phyloP scores from a whole-genome alignment of 1,284 basidiomycete species.

The Cryptococcus hybrid region DNA sequence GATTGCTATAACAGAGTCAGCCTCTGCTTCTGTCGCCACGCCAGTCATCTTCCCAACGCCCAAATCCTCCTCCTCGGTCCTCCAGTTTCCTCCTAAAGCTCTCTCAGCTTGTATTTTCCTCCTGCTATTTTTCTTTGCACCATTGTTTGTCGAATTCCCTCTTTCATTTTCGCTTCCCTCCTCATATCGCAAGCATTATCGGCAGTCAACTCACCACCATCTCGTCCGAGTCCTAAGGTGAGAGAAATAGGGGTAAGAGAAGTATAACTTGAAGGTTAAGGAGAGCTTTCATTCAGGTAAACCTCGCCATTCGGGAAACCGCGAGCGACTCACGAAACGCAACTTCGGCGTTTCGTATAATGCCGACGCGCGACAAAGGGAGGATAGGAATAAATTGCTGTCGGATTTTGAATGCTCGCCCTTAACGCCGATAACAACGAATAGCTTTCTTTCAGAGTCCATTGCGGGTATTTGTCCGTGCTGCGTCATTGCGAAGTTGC shows the following conservation, averaged over 20 bases:
- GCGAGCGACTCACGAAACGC: background rate
- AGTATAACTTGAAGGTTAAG: background rate
- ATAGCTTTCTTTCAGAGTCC: too few species aligned
- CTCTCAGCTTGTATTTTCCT: background rate
- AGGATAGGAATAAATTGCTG: too few species aligned
- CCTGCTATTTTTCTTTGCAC: background rate
- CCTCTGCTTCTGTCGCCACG: background rate
- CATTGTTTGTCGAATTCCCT: background rate
- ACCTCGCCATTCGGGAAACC: background rate
- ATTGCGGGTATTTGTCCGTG: too few species aligned
- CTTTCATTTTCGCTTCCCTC: background rate
- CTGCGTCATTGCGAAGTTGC: too few species aligned
- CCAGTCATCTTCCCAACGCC: background rate
- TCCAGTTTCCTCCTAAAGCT: background rate
- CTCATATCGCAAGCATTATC: background rate
- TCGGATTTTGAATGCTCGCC: too few species aligned
- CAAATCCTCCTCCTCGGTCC: background rate
- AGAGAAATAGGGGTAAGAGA: conserved; percentile 6
- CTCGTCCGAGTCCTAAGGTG: conserved; percentile 22
- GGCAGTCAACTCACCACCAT: conserved; percentile 26
- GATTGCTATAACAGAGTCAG: conserved; percentile 55
- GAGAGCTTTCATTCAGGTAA: background rate
- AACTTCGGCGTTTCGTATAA: background rate
- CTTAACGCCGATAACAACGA: too few species aligned
- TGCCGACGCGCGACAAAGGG: too few species aligned